Evolutionary conservation across 345 rosid species (phyloP).

Genomic region (Jatropha curcas): DNA sequence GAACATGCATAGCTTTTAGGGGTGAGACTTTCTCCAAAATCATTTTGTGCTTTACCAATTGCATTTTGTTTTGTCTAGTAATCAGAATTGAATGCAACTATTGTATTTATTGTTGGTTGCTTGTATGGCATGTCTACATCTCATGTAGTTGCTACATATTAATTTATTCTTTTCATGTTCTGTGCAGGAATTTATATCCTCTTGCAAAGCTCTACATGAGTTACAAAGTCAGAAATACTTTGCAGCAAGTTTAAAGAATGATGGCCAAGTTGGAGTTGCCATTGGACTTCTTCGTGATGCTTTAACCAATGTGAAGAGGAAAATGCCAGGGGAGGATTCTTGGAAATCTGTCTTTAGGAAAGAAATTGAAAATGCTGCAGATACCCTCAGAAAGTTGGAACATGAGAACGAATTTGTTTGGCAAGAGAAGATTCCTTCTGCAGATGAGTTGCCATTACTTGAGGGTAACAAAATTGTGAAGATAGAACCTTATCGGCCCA

Average conservation of each 20-base stretch:
- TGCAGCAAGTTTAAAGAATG: constrained; percentile 44
- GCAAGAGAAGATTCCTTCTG: constrained; percentile 47
- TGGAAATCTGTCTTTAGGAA: constrained; percentile 42
- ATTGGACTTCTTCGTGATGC: constrained; percentile 60
- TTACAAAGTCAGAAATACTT: constrained; percentile 55
- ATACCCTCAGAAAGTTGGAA: constrained; percentile 50
- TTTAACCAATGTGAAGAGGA: constrained; percentile 34
- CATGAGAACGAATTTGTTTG: constrained; percentile 60
- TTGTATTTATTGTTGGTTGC: background rate
- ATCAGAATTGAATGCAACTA: background rate
- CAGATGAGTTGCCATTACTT: constrained; percentile 51
- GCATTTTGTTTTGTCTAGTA: background rate
- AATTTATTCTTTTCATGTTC: constrained; percentile 4
- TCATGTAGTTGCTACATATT: background rate
- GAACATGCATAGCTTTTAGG: background rate
- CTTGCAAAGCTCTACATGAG: constrained; percentile 61
- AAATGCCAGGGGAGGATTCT: constrained; percentile 54
- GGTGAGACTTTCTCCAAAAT: background rate
- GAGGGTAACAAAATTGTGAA: constrained; percentile 62
- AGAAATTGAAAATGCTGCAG: constrained; percentile 48
- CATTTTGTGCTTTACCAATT: background rate
- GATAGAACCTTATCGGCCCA: constrained; percentile 49
- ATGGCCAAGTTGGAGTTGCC: constrained; percentile 50
- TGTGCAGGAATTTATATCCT: constrained; percentile 57
- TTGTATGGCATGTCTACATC: background rate